These are phyloP conservation scores for Hypoxylon crocopeplum DNA, from an alignment of 495 filamentous ascomycete species.

Conservation along the genomic window DNA sequence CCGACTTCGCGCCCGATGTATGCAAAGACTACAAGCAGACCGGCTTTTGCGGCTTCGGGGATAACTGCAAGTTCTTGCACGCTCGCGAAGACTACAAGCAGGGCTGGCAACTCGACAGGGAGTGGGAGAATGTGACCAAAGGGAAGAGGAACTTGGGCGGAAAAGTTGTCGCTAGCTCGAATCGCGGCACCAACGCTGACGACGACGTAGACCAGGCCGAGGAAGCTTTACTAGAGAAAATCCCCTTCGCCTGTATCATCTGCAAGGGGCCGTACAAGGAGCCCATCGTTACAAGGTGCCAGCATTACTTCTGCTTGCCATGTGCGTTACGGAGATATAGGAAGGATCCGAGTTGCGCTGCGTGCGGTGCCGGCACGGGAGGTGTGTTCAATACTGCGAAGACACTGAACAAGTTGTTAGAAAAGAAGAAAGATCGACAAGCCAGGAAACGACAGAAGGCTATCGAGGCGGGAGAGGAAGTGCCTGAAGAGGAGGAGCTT, in stretches of 20 bases:
- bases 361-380: slow-evolving; percentile 81
- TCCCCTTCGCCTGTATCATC: slow-evolving; percentile 95
- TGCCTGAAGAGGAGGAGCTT: slow-evolving; percentile 64
- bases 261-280: slow-evolving; percentile 81
- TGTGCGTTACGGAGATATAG: slow-evolving; percentile 87
- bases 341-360: slow-evolving; percentile 79
- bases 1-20: slow-evolving; percentile 90
- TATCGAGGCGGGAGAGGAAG: slow-evolving; percentile 72
- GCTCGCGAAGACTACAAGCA: slow-evolving; percentile 86
- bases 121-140: slow-evolving; percentile 88
- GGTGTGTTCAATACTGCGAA: slow-evolving; percentile 93
- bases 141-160: slow-evolving; percentile 72
- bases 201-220: slow-evolving; percentile 72
- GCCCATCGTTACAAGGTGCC: slow-evolving; percentile 87
- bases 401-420: slow-evolving; percentile 78
- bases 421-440: slow-evolving; percentile 79
- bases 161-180: slow-evolving; percentile 67
- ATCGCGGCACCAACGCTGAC: slow-evolving; percentile 48
- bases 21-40: slow-evolving; percentile 96
- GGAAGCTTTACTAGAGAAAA: slow-evolving; percentile 79
- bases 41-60: slow-evolving; percentile 82
- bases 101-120: slow-evolving; percentile 93
- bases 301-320: slow-evolving; percentile 92
- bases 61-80: slow-evolving; percentile 89
- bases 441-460: slow-evolving; percentile 72